phyloP scores from a whole-genome alignment of 2,329 filamentous ascomycete species.

The Leptodontidium sp. region DNA sequence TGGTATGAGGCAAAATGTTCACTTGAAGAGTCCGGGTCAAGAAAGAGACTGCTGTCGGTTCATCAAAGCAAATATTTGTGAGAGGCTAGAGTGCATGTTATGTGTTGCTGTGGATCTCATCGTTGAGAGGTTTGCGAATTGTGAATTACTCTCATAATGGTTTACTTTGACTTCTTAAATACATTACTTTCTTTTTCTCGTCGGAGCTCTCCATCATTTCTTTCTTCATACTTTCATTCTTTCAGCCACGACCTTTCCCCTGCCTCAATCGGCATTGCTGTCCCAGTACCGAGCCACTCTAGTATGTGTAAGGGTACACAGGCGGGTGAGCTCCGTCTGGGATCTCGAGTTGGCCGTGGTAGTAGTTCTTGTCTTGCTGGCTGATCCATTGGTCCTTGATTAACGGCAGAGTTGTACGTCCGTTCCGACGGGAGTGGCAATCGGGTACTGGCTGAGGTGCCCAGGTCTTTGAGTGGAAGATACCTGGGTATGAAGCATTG shows the following conservation, averaged over 20 bases:
- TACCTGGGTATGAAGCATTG: slow-evolving; percentile 56
- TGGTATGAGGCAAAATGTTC: too few relatives aligned
- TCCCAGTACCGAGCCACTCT: background rate
- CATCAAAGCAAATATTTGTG: too few relatives aligned
- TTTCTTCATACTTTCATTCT: background rate
- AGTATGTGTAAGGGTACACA: slow-evolving; percentile 31
- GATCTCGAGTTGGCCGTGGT: slow-evolving; percentile 44
- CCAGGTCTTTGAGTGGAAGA: slow-evolving; percentile 45
- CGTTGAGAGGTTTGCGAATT: too few relatives aligned
- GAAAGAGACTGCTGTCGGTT: too few relatives aligned
- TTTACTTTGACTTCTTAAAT: too few relatives aligned
- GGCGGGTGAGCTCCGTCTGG: slow-evolving; percentile 45
- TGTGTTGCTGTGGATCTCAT: too few relatives aligned
- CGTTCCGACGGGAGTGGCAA: slow-evolving; percentile 38
- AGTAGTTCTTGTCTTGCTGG: slow-evolving; percentile 41
- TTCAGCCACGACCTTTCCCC: too few relatives aligned
- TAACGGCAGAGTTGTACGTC: slow-evolving; percentile 44
- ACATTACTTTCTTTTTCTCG: too few relatives aligned
- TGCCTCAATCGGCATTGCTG: background rate
- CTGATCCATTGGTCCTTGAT: slow-evolving; percentile 44
- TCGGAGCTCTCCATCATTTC: background rate
- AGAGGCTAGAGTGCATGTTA: too few relatives aligned
- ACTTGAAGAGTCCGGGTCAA: too few relatives aligned
- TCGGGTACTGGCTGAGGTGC: slow-evolving; percentile 49
- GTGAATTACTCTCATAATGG: too few relatives aligned